Evolutionary conservation across 2,329 filamentous ascomycete species (phyloP), one percentile per base, ranked within the genome.

Genomic region (Fusarium sp.): DNA sequence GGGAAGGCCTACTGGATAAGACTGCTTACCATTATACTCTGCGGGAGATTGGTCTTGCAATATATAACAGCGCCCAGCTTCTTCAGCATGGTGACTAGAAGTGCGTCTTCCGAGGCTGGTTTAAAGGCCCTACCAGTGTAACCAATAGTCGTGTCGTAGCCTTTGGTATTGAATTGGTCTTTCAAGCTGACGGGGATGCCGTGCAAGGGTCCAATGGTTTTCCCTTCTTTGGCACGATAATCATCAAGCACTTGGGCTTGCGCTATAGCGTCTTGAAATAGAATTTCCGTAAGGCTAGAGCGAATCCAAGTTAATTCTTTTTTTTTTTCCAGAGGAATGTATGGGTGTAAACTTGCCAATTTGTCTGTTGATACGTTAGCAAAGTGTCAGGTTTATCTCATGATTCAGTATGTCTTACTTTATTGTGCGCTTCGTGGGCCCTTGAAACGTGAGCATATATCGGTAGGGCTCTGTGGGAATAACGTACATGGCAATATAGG

Each of bases 151-250:
- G 81, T 80, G 49, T 88, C 83, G 4, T 80, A 70, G 2, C 83
- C 85, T 54, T 81, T 81, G 37, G 89, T 75, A 21, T 87, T 81
- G 71, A 88, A 88, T 13, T 85, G 84, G 47, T 88, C 86, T 68
- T 88, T 88, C 0, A 72, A 8, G 1, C 67, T 71, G 3, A 72
- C 36, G 0, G 67, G 67, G 1, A 72, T 19, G 1, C 70, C 70
- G 0, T 68, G 69, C 0, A 72, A 44, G 0, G 70, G 67, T 0
- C 65, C 61, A 4, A 21, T 27, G 1, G 48, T 36, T 15, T 54
- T 54, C 2, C 33, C 35, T 6, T 49, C 46, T 6, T 42, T 32
- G 0, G 36, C 6, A 2, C 49, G 33, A 5, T 45, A 49, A 0
- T 13, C 14, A 29, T 70, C 67, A 2, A 70, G 61, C 2, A 60